These are phyloP conservation scores for Pezizomycotina sp. DNA, from an alignment of 2,329 filamentous ascomycete genomes.

Conservation along the genomic window DNA sequence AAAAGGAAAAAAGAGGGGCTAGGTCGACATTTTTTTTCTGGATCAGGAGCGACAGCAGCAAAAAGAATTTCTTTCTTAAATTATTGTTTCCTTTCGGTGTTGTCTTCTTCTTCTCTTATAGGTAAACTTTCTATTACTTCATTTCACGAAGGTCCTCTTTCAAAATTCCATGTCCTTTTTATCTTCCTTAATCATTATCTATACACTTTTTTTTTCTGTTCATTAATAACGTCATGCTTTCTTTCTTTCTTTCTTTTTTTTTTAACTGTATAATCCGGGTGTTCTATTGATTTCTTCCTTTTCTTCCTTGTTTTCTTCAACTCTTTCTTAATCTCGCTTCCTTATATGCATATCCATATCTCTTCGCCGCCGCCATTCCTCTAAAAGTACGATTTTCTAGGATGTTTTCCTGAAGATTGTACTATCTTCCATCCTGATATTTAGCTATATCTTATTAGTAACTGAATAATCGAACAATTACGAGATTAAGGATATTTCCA, in stretches of 20 bases:
- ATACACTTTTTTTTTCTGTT: neutral
- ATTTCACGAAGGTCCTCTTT: neutral
- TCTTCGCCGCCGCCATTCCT: no score
- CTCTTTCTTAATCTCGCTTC: neutral
- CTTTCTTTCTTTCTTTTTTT: slow-evolving; percentile 1
- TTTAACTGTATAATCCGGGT: slow-evolving; percentile 1
- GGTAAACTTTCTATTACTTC: neutral
- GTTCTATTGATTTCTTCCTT: slow-evolving; percentile 3
- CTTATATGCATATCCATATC: slow-evolving; percentile 1
- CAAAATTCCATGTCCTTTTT: neutral
- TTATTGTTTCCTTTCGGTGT: neutral
- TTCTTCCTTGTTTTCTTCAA: slow-evolving; percentile 1
- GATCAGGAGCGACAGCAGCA: no score
- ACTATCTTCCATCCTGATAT: no score
- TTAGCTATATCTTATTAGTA: no score
- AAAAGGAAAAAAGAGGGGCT: no score
- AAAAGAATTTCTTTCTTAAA: no score
- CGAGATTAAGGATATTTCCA: no score
- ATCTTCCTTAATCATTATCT: neutral
- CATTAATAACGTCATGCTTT: slow-evolving; percentile 7
- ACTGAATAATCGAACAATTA: no score
- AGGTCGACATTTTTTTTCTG: no score
- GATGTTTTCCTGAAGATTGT: no score
- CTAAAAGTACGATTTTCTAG: no score
- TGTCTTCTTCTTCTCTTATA: neutral